Evolutionary conservation across 2,329 filamentous ascomycete genomes (phyloP).

Genomic region (Xylaria sp.): DNA sequence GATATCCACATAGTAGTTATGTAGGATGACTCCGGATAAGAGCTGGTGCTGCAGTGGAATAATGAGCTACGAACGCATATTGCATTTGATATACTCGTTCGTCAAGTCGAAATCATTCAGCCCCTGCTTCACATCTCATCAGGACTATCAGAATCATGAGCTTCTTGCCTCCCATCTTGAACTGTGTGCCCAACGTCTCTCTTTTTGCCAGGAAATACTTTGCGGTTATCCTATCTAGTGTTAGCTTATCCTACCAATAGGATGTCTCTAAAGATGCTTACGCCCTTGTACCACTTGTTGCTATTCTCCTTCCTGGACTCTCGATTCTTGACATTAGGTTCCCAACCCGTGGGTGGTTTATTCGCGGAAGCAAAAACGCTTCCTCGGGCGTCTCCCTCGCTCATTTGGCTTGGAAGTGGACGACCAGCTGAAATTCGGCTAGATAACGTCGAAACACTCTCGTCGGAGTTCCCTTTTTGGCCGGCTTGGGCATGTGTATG

Average conservation of each 20-base stretch:
- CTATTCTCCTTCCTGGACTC: conserved; percentile 12
- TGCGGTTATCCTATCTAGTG: conserved; percentile 30
- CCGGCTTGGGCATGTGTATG: not conserved
- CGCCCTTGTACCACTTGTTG: conserved; percentile 32
- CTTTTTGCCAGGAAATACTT: conserved; percentile 20
- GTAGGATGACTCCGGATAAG: not conserved
- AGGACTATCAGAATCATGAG: conserved; percentile 36
- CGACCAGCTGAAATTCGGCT: not conserved
- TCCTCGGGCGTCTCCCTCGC: not conserved
- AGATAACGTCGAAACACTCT: conserved; percentile 4
- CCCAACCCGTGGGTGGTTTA: not conserved
- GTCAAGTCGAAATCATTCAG: not conserved
- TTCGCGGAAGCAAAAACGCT: not conserved
- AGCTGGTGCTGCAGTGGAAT: not conserved
- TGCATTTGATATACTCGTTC: not conserved
- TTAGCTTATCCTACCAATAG: conserved; percentile 34
- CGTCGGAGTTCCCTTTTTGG: not conserved
- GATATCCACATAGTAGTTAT: not conserved
- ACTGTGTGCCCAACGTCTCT: not conserved
- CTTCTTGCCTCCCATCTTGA: conserved; percentile 19
- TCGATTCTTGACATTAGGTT: conserved; percentile 1
- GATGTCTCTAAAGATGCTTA: conserved; percentile 27
- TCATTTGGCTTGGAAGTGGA: not conserved
- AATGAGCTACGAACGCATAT: not conserved
- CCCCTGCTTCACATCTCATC: conserved; percentile 33